Conservation (phyloP, 345 rosid genomes). For the Melastoma malabathricum region DNA sequence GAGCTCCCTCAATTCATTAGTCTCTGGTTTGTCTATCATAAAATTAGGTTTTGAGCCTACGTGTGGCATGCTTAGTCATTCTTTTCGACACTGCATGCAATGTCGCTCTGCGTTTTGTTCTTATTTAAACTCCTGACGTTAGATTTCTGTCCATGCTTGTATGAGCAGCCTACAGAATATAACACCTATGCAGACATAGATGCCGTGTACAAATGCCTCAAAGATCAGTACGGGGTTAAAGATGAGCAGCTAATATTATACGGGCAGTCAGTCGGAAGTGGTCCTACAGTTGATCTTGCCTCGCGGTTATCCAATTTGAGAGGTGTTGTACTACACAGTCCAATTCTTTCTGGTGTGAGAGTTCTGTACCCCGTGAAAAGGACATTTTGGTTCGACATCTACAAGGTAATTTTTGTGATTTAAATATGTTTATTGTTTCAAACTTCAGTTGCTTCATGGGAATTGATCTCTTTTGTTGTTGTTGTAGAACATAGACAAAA, state of each 20-base stretch:
- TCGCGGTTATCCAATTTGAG: slow-evolving; percentile 68
- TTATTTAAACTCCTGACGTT: background rate
- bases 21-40: too few relatives aligned
- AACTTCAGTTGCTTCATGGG: background rate
- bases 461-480: slow-evolving; percentile 1
- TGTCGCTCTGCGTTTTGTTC: too few relatives aligned
- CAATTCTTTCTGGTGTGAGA: slow-evolving; percentile 85
- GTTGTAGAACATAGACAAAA: slow-evolving; percentile 85
- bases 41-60: too few relatives aligned
- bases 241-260: slow-evolving; percentile 83
- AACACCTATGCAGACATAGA: slow-evolving; percentile 93
- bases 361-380: slow-evolving; percentile 83
- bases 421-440: background rate
- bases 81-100: too few relatives aligned
- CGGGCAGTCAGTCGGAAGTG: slow-evolving; percentile 98
- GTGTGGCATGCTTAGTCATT: too few relatives aligned
- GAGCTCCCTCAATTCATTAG: too few relatives aligned
- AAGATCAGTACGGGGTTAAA: slow-evolving; percentile 68
- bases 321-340: slow-evolving; percentile 78
- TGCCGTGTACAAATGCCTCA: slow-evolving; percentile 72
- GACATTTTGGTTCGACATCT: slow-evolving; percentile 95
- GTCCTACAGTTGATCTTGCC: slow-evolving; percentile 91
- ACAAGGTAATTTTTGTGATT: slow-evolving; percentile 42
- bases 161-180: slow-evolving; percentile 69
- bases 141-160: background rate